These are phyloP conservation scores for Microsporum audouinii DNA, from an alignment of 2,329 filamentous ascomycete genomes.

Conservation along the genomic window DNA sequence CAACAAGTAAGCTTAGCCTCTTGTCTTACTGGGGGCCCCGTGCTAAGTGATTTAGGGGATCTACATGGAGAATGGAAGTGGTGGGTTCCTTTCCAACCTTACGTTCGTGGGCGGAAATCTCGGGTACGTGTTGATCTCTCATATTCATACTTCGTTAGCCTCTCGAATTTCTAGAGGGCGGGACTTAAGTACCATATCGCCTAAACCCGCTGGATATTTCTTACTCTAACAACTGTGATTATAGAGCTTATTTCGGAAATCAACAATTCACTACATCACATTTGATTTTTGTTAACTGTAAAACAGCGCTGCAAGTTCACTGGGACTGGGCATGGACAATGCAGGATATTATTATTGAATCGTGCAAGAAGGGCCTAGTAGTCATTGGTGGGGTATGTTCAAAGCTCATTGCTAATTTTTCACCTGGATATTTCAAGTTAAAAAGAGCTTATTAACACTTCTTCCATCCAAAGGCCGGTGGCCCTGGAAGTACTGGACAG, in stretches of 20 bases:
- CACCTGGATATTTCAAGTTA: too few species aligned
- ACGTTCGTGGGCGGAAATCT: constrained; percentile 49
- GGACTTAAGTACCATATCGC: too few species aligned
- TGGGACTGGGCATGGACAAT: constrained; percentile 51
- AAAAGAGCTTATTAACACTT: too few species aligned
- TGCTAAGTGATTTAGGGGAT: constrained; percentile 12
- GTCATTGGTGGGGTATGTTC: constrained; percentile 25
- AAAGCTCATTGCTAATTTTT: too few species aligned
- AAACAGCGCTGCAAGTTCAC: constrained; percentile 44
- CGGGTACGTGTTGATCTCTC: constrained; percentile 27
- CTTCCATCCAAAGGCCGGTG: constrained; percentile 19
- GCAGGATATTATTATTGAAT: constrained; percentile 40
- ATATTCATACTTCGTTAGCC: not conserved
- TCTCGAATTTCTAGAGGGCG: too few species aligned
- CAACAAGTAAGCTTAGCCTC: not conserved
- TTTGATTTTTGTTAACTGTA: constrained; percentile 40
- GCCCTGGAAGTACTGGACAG: constrained; percentile 29
- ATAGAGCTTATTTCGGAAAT: constrained; percentile 36
- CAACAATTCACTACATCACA: constrained; percentile 52
- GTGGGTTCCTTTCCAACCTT: constrained; percentile 48
- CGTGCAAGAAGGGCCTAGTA: constrained; percentile 41
- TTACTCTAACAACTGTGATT: not conserved
- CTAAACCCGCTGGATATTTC: too few species aligned
- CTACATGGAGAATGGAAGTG: constrained; percentile 34
- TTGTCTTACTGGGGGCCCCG: not conserved